Conservation (phyloP, 1,284 basidiomycete genomes). For the Filobasidium uniguttulatum region DNA sequence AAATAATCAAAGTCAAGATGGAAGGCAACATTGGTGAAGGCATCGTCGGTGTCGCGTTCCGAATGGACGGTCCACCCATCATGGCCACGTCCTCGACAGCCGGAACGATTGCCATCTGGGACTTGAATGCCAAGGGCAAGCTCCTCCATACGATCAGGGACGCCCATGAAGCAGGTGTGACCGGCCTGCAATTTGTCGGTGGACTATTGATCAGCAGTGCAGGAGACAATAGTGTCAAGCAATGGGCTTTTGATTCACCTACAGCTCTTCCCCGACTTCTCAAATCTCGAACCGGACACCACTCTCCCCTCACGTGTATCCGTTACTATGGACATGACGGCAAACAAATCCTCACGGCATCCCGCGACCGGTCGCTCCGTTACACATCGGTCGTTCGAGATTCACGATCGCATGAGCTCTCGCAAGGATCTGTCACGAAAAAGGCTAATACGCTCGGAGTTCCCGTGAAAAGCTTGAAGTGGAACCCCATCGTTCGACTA, state of each 20-base stretch:
- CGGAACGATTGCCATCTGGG: conserved; percentile 81
- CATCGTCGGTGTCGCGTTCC: conserved; percentile 64
- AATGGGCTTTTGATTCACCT: conserved; percentile 95
- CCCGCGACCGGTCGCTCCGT: conserved; percentile 68
- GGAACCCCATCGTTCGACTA: conserved; percentile 60
- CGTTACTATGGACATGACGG: conserved; percentile 94
- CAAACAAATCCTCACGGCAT: conserved; percentile 77
- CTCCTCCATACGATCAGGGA: conserved; percentile 69
- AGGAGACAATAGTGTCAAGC: conserved; percentile 90
- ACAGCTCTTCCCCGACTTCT: conserved; percentile 70
- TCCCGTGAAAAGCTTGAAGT: conserved; percentile 64
- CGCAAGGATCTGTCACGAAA: conserved; percentile 79
- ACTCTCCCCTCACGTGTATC: conserved; percentile 77
- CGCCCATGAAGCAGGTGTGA: conserved; percentile 72
- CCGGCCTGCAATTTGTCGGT: conserved; percentile 72
- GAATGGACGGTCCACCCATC: conserved; percentile 75
- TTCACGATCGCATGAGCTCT: conserved; percentile 83
- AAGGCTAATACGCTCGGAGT: conserved; percentile 70
- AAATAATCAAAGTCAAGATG: conserved; percentile 76
- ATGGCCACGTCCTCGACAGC: conserved; percentile 73
- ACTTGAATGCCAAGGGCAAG: conserved; percentile 65
- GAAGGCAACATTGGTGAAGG: conserved; percentile 49
- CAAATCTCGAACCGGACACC: conserved; percentile 85
- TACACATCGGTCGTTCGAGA: conserved; percentile 87
- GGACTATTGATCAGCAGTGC: conserved; percentile 74